Evolutionary conservation across 768 basidiomycete species (phyloP).

Genomic region (Coprinellus micaceus): DNA sequence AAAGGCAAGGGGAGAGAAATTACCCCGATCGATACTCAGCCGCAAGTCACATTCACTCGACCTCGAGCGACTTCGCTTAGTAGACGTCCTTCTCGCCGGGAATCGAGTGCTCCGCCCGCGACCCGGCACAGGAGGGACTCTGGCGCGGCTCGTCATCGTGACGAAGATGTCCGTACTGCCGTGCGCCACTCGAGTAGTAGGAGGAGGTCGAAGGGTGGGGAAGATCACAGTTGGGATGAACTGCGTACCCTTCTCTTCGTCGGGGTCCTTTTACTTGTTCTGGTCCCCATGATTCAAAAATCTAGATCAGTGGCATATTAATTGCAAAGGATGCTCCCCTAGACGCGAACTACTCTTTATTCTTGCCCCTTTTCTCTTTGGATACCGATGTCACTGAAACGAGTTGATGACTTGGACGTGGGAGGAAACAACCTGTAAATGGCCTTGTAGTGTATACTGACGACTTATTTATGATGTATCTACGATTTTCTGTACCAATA

Average conservation of each 20-base stretch:
- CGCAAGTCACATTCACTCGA: background rate
- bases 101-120: background rate
- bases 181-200: background rate
- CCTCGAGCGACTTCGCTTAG: background rate
- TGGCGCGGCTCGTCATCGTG: background rate
- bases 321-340: background rate
- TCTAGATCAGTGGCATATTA: background rate
- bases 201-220: background rate
- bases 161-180: background rate
- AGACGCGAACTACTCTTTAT: too few relatives aligned
- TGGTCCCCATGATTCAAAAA: background rate
- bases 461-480: background rate
- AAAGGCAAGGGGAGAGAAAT: background rate
- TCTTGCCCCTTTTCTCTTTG: too few relatives aligned
- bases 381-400: too few relatives aligned
- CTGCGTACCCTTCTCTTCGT: background rate
- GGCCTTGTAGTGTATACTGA: too few relatives aligned
- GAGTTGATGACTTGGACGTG: too few relatives aligned
- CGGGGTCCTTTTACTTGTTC: background rate
- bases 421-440: too few relatives aligned
- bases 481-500: background rate
- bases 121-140: background rate
- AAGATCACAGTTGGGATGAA: background rate
- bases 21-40: background rate
- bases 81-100: background rate